Percentiles rank a stretch among this genome's conserved stretches.
phyloP scores from a whole-genome alignment of 139 green algal genomes.

The Chlorella sp. region DNA sequence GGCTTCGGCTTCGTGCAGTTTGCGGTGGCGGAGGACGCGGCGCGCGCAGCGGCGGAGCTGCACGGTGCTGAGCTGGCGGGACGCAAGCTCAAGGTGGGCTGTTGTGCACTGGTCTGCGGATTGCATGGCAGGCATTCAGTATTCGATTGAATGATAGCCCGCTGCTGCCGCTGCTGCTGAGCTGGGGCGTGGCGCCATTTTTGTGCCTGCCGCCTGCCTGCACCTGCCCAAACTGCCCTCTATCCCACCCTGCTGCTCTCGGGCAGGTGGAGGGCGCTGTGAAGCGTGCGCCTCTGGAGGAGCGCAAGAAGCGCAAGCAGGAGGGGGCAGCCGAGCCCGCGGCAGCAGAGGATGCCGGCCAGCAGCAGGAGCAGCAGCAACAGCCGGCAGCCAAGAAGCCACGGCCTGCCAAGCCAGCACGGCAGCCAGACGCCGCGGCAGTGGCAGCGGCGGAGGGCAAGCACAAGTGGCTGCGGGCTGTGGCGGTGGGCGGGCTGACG shows the following conservation, averaged over 20 bases:
- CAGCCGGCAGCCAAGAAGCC: constrained; percentile 34
- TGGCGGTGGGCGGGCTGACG: constrained; percentile 80
- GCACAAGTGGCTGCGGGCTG: constrained; percentile 76
- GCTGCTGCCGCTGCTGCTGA: too few relatives aligned
- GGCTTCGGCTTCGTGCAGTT: constrained; percentile 92
- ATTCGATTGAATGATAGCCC: too few relatives aligned
- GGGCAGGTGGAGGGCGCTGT: constrained; percentile 78
- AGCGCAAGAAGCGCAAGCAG: constrained; percentile 70
- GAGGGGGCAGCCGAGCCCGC: constrained; percentile 5
- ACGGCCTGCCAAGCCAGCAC: neutral
- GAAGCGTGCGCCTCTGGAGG: constrained; percentile 71
- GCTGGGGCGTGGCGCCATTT: too few relatives aligned
- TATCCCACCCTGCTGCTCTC: neutral
- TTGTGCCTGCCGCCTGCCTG: too few relatives aligned
- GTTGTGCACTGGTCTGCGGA: neutral
- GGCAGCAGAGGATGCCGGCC: neutral
- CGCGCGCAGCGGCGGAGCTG: constrained; percentile 73
- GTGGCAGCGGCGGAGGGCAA: constrained; percentile 50
- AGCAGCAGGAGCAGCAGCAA: constrained; percentile 27
- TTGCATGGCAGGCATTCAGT: too few relatives aligned
- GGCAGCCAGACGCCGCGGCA: neutral
- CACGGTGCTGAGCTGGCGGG: constrained; percentile 70
- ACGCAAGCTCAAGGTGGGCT: constrained; percentile 77
- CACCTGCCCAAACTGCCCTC: too few relatives aligned
- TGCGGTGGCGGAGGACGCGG: constrained; percentile 86